Conservation (phyloP, 805 yeast genomes). For the Yarrowia divulgata region DNA sequence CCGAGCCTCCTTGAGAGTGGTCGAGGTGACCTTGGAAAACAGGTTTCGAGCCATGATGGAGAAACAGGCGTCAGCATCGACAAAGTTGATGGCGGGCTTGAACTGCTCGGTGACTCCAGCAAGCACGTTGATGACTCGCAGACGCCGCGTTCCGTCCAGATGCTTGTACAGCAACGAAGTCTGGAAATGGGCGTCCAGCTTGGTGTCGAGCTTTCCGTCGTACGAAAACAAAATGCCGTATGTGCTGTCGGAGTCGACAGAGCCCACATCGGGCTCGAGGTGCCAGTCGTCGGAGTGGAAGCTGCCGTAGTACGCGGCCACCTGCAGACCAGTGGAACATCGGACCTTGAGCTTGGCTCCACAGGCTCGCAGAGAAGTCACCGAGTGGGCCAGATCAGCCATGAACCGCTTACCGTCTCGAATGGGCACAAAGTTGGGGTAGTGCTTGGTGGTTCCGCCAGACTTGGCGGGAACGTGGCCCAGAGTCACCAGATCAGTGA, state of each 20-base stretch:
- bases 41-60: constrained; percentile 62
- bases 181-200: constrained; percentile 86
- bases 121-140: constrained; percentile 85
- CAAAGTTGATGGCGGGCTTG: constrained; percentile 75
- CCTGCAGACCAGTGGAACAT: constrained; percentile 86
- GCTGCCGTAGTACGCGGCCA: constrained; percentile 74
- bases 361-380: constrained; percentile 62
- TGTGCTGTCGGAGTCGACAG: constrained; percentile 66
- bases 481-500: constrained; percentile 77
- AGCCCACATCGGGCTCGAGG: constrained; percentile 74
- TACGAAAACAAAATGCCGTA: constrained; percentile 75
- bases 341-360: constrained; percentile 86
- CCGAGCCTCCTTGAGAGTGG: constrained; percentile 56
- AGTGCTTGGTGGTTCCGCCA: constrained; percentile 73
- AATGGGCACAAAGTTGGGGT: constrained; percentile 69
- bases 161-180: constrained; percentile 88
- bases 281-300: constrained; percentile 52
- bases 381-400: constrained; percentile 62
- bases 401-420: constrained; percentile 73
- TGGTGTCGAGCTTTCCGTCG: constrained; percentile 75
- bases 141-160: constrained; percentile 74
- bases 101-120: constrained; percentile 79
- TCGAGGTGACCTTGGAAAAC: constrained; percentile 52
- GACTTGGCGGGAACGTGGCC: constrained; percentile 68
- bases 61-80: constrained; percentile 73